phyloP scores from a whole-genome alignment of 2,329 filamentous ascomycete species.

The Penicillium decumbens region DNA sequence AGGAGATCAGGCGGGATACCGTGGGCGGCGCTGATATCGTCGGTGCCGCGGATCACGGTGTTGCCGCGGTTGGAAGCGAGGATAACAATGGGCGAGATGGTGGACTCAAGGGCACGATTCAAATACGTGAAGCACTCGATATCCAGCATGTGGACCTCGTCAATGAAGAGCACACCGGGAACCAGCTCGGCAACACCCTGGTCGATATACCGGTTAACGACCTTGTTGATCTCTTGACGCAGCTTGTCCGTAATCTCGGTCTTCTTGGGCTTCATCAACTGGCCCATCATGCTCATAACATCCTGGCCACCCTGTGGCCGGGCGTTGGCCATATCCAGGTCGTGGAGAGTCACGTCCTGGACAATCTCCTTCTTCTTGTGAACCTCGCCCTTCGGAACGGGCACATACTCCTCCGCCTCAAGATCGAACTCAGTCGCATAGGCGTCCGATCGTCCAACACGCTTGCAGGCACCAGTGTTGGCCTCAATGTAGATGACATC shows the following conservation, averaged over 20 bases:
- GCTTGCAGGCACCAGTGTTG: constrained; percentile 96
- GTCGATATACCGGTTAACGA: constrained; percentile 98
- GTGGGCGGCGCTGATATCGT: constrained; percentile 75
- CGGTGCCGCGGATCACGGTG: constrained; percentile 84
- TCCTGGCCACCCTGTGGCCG: constrained; percentile 95
- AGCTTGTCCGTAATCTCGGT: constrained; percentile 99
- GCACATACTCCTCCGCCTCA: constrained; percentile 97
- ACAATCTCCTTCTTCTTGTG: constrained; percentile 99
- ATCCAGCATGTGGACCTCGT: constrained; percentile 99
- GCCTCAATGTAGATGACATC: constrained; percentile 99
- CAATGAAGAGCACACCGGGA: constrained; percentile 97
- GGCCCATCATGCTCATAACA: constrained; percentile 99
- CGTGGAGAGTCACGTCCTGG: constrained; percentile 94
- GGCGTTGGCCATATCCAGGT: constrained; percentile 92
- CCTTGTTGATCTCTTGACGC: constrained; percentile 94
- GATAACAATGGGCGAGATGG: constrained; percentile 93
- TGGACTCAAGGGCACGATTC: constrained; percentile 93
- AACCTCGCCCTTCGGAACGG: constrained; percentile 96
- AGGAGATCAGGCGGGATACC: constrained; percentile 92
- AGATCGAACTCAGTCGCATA: constrained; percentile 98
- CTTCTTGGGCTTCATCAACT: constrained; percentile 99
- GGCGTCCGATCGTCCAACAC: constrained; percentile 90
- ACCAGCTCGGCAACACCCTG: constrained; percentile 96
- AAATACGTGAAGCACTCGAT: constrained; percentile 99
- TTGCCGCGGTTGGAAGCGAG: constrained; percentile 94